phyloP scores from a whole-genome alignment of 345 rosid species.

The Salix purpurea region DNA sequence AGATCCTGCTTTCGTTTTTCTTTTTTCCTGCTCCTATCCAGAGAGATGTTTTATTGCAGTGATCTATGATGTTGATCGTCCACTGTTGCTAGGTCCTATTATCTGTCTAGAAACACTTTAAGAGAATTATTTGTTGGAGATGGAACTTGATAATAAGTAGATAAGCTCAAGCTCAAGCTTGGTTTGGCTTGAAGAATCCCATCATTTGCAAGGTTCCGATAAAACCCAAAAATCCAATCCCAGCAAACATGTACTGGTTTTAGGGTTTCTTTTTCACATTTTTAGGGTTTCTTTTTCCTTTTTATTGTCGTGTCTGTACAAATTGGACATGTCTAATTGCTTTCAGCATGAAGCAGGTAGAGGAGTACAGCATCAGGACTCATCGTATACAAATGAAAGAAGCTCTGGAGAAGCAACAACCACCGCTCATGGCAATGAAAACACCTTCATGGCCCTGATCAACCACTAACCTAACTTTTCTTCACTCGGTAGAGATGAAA shows the following conservation, averaged over 20 bases:
- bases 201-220: background rate
- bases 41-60: too few relatives aligned
- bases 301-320: background rate
- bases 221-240: background rate
- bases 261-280: too few relatives aligned
- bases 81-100: too few relatives aligned
- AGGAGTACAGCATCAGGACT: conserved; percentile 32
- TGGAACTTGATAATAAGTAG: too few relatives aligned
- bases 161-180: too few relatives aligned
- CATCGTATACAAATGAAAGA: conserved; percentile 64
- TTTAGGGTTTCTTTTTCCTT: background rate
- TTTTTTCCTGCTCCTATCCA: too few relatives aligned
- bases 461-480: conserved; percentile 26
- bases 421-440: conserved; percentile 21
- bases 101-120: too few relatives aligned
- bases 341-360: conserved; percentile 15
- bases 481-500: conserved; percentile 18
- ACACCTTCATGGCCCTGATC: conserved; percentile 31
- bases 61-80: too few relatives aligned
- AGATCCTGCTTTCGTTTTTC: too few relatives aligned
- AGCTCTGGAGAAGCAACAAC: conserved; percentile 34
- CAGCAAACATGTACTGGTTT: background rate
- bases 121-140: too few relatives aligned
- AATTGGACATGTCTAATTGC: conserved; percentile 7
- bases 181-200: background rate